Conservation (phyloP, 2,329 filamentous ascomycete genomes). For the Alternaria angustiovoidea region DNA sequence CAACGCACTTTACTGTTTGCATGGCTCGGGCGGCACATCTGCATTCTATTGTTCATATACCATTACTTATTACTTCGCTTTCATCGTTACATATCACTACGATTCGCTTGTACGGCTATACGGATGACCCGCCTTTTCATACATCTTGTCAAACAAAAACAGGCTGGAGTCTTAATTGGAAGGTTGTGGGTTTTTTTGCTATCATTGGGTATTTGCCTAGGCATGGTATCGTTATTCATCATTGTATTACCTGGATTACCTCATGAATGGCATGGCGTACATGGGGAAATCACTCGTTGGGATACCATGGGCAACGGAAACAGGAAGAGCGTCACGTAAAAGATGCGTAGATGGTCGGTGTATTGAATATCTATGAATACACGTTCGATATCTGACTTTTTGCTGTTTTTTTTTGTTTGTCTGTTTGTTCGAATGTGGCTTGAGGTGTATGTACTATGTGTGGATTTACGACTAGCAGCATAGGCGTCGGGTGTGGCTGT, state of each 20-base stretch:
- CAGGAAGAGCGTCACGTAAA: too few relatives aligned
- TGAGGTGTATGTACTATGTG: neutral
- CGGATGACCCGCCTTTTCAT: neutral
- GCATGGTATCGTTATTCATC: neutral
- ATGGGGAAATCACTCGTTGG: neutral
- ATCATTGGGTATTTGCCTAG: neutral
- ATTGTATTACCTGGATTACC: neutral
- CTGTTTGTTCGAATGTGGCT: too few relatives aligned
- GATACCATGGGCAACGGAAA: neutral
- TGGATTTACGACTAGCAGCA: too few relatives aligned
- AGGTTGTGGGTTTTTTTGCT: neutral
- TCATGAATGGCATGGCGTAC: neutral
- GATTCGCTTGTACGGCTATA: neutral
- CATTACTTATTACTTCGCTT: conserved; percentile 20
- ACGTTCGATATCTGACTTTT: neutral
- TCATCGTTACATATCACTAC: conserved; percentile 16
- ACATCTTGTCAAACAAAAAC: neutral
- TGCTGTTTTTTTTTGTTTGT: too few relatives aligned
- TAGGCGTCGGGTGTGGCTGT: neutral
- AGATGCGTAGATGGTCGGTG: neutral
- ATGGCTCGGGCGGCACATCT: conserved; percentile 16
- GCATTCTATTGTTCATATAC: conserved; percentile 40
- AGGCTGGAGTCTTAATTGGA: neutral
- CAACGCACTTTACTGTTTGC: conserved; percentile 9
- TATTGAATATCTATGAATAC: neutral